These are phyloP conservation scores for Pythium monospermum DNA, from an alignment of 352 stramenopile species.

Conservation along the genomic window DNA sequence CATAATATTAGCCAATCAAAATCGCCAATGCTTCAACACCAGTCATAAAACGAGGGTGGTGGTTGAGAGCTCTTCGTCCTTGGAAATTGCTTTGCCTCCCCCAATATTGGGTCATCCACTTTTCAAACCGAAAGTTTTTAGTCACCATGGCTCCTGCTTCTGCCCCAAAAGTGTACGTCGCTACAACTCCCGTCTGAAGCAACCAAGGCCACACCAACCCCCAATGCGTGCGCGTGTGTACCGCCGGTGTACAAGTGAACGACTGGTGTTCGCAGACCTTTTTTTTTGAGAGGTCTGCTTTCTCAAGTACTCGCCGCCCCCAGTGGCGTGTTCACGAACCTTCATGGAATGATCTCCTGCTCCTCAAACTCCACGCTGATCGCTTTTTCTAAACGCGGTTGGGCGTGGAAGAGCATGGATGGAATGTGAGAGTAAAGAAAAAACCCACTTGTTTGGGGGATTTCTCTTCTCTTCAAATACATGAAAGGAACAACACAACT, in stretches of 20 bases:
- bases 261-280: too few species aligned
- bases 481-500: slow-evolving; percentile 69
- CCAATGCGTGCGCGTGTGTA: neutral
- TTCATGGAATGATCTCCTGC: slow-evolving; percentile 29
- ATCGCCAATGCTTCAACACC: neutral
- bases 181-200: neutral
- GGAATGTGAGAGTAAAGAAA: slow-evolving; percentile 85
- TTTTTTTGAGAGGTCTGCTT: too few species aligned
- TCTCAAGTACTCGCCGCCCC: too few species aligned
- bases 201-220: neutral
- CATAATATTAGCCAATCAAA: slow-evolving; percentile 21
- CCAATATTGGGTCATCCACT: slow-evolving; percentile 32
- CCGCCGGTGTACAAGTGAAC: too few species aligned
- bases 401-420: slow-evolving; percentile 33
- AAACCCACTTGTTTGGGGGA: neutral
- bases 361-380: neutral
- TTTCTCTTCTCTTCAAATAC: slow-evolving; percentile 81
- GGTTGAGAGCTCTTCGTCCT: slow-evolving; percentile 6
- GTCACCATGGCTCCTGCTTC: slow-evolving; percentile 68
- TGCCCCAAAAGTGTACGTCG: slow-evolving; percentile 80
- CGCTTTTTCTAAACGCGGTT: too few species aligned
- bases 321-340: too few species aligned
- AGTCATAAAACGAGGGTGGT: slow-evolving; percentile 13
- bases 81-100: neutral
- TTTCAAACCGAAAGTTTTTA: slow-evolving; percentile 87